Evolutionary conservation across 495 filamentous ascomycete species (phyloP).

Genomic region (Cercophora samala): DNA sequence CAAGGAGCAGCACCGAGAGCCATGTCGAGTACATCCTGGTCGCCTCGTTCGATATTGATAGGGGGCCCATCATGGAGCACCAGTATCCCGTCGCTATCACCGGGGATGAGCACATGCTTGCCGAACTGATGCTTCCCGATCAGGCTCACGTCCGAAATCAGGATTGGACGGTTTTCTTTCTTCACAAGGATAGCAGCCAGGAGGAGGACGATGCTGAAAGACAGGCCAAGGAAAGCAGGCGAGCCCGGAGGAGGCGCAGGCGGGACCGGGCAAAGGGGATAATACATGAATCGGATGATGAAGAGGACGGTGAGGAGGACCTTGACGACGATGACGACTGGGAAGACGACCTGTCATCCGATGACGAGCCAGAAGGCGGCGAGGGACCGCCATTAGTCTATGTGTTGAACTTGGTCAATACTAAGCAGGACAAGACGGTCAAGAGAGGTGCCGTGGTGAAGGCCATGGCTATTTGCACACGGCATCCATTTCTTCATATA

Average conservation of each 20-base stretch:
- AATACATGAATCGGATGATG: slow-evolving; percentile 48
- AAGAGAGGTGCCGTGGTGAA: slow-evolving; percentile 94
- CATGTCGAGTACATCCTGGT: slow-evolving; percentile 99
- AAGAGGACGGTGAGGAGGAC: slow-evolving; percentile 43
- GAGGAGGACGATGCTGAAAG: slow-evolving; percentile 67
- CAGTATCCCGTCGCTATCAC: slow-evolving; percentile 93
- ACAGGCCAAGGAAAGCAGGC: slow-evolving; percentile 51
- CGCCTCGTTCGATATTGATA: slow-evolving; percentile 94
- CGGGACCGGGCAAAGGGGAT: slow-evolving; percentile 53
- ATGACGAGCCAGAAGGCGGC: slow-evolving; percentile 60
- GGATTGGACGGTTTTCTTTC: slow-evolving; percentile 99
- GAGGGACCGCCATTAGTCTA: slow-evolving; percentile 94
- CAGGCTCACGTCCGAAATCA: slow-evolving; percentile 92
- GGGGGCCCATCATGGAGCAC: slow-evolving; percentile 96
- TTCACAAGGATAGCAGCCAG: slow-evolving; percentile 87
- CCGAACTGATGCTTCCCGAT: slow-evolving; percentile 97
- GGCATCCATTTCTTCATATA: slow-evolving; percentile 97
- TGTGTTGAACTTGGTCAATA: slow-evolving; percentile 96
- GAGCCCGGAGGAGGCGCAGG: slow-evolving; percentile 40
- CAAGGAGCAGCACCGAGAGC: slow-evolving; percentile 69
- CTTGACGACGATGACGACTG: slow-evolving; percentile 50
- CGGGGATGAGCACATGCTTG: slow-evolving; percentile 95
- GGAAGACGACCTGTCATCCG: slow-evolving; percentile 52
- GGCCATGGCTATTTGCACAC: slow-evolving; percentile 98
- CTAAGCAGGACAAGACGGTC: slow-evolving; percentile 87